A percentile compares a stretch with the other conserved stretches of the same genome.
Conservation (phyloP, 148 eudicot species). For the Nyssa sinensis region DNA sequence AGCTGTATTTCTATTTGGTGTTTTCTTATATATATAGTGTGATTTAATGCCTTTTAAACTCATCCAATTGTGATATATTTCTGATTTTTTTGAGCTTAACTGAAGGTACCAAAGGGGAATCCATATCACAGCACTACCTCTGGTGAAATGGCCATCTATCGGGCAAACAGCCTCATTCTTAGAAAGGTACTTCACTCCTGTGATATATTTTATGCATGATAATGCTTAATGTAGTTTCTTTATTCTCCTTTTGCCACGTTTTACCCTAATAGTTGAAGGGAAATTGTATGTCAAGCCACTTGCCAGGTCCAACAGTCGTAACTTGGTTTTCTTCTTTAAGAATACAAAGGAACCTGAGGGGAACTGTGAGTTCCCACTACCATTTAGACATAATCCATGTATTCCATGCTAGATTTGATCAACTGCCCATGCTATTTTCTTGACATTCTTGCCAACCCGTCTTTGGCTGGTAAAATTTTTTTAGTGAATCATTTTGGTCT, state of each 20-base stretch:
- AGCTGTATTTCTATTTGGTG: background rate
- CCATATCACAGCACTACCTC: slow-evolving; percentile 99
- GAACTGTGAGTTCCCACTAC: background rate
- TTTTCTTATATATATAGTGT: background rate
- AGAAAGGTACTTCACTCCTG: slow-evolving; percentile 50
- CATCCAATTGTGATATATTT: background rate
- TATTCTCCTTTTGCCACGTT: background rate
- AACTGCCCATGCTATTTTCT: too few species aligned
- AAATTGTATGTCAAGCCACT: background rate
- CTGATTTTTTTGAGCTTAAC: slow-evolving; percentile 11
- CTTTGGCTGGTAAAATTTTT: background rate
- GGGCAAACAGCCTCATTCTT: slow-evolving; percentile 79
- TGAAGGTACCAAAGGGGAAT: slow-evolving; percentile 92
- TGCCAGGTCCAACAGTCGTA: background rate
- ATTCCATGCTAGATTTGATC: too few species aligned
- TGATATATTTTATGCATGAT: background rate
- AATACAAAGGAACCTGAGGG: background rate
- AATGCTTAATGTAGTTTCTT: slow-evolving; percentile 5
- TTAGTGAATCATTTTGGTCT: background rate
- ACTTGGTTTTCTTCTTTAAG: background rate
- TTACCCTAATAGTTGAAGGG: background rate
- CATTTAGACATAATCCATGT: background rate
- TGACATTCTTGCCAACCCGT: background rate
- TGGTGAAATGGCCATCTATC: slow-evolving; percentile 88
- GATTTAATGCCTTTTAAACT: background rate